Base-by-base conservation (phyloP, 2,329 filamentous ascomycete species). In the Ambrosiella xylebori region DNA sequence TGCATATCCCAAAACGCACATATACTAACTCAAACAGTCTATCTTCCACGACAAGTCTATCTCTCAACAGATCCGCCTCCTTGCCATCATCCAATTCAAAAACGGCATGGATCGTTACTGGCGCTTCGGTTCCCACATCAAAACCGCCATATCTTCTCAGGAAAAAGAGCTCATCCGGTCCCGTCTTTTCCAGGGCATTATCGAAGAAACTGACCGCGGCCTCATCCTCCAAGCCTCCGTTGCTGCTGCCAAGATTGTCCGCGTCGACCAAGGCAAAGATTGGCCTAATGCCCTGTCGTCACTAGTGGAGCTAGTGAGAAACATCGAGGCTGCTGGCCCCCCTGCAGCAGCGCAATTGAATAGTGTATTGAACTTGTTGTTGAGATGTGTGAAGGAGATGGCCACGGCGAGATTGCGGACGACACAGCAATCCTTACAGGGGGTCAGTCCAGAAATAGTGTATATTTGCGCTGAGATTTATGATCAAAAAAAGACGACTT, bases 51-150 rank as follows among this genome's bases (percentile, higher is more conserved):
- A 95, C 71, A 82, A 81, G 61, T 81, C 81, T 1, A 73, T 94
- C 1, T 86, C 88, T 1, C 71, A 80, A 59, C 84, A 94, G 65
- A 79, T 91, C 57, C 86, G 93, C 61, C 89, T 95, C 66, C 82
- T 96, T 9, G 86, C 91, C 57, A 81, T 97, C 59, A 95, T 97
- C 64, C 87, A 95, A 67, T 77, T 98, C 57, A 97, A 97, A 69
- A 96, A 97, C 69, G 93, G 90, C 58, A 90, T 97, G 69, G 91
- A 97, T 68, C 89, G 85, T 67, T 88, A 89, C 70, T 98, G 93
- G 93, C 80, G 93, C 12, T 64, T 71, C n/a, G 66, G 88, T 77
- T 67, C 71, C 39, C 64, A 70, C 59, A 55, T 68, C 36, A 76
- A 73, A 67, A 86, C 86, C 39, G 81, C 87, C 54, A 79, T 85